Percentiles rank a stretch among this genome's conserved stretches.
Conservation (phyloP, 2,329 filamentous ascomycete genomes). For the Penicillium fuscoglaucum region DNA sequence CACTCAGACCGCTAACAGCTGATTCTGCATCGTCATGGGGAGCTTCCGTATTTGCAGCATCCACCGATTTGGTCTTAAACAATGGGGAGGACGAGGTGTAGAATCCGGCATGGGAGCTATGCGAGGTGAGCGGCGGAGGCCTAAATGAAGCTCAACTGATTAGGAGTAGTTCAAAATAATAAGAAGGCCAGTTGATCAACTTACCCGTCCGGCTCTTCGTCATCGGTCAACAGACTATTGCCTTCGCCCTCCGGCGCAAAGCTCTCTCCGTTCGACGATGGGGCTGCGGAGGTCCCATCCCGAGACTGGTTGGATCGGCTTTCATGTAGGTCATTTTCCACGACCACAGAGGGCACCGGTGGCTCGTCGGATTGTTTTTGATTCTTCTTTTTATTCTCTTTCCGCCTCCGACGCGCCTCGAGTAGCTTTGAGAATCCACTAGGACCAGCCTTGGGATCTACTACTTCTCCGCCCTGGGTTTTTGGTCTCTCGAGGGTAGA, state of each 20-base stretch:
- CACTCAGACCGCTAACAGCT: constrained; percentile 30
- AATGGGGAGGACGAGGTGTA: constrained; percentile 69
- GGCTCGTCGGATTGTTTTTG: constrained; percentile 26
- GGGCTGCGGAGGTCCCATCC: constrained; percentile 24
- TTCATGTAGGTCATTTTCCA: constrained; percentile 24
- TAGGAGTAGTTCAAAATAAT: background rate
- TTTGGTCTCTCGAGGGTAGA: constrained; percentile 42
- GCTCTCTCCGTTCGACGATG: constrained; percentile 28
- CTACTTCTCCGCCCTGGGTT: constrained; percentile 39
- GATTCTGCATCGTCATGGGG: constrained; percentile 30
- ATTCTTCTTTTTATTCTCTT: constrained; percentile 39
- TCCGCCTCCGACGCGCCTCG: constrained; percentile 45
- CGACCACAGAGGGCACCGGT: constrained; percentile 23
- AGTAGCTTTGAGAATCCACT: constrained; percentile 56
- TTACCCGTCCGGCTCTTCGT: constrained; percentile 46
- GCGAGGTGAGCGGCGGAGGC: constrained; percentile 53
- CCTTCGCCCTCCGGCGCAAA: constrained; percentile 24
- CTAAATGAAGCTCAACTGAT: constrained; percentile 21
- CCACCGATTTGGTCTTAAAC: constrained; percentile 57
- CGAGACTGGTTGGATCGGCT: constrained; percentile 29
- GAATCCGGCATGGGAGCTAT: constrained; percentile 67
- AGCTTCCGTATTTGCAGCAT: constrained; percentile 40
- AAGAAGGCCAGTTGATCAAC: constrained; percentile 8
- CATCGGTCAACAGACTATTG: constrained; percentile 36
- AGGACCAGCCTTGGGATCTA: constrained; percentile 41